These are phyloP conservation scores for Colletotrichum camelliae DNA, from an alignment of 2,329 filamentous ascomycete species.

Conservation along the genomic window DNA sequence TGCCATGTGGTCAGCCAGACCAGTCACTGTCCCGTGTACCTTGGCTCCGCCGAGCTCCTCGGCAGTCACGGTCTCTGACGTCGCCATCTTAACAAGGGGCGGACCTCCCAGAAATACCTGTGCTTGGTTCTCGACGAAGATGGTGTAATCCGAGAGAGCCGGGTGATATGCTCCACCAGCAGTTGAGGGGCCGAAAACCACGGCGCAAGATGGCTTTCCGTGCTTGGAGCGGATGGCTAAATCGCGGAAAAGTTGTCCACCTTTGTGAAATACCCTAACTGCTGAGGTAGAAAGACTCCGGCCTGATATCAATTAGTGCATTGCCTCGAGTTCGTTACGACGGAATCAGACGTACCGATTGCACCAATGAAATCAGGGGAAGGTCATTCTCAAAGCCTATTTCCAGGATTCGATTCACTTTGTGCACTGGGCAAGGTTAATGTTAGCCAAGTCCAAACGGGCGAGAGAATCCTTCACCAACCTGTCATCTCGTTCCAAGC, in stretches of 20 bases:
- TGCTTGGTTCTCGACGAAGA: neutral
- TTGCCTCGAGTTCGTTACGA: no score
- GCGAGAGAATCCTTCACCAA: fast-evolving
- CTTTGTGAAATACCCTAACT: neutral
- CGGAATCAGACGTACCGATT: neutral
- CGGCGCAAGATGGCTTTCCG: neutral
- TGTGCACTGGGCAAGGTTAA: neutral
- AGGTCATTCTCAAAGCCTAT: neutral
- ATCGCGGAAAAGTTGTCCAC: neutral
- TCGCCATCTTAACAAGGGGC: neutral
- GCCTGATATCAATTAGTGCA: neutral
- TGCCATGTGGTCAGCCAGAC: neutral
- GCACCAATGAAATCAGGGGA: neutral
- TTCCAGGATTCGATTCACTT: neutral
- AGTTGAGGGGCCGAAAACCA: neutral
- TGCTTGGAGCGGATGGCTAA: neutral
- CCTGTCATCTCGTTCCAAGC: neutral
- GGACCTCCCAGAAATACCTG: neutral
- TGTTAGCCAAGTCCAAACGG: neutral
- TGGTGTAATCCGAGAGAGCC: neutral
- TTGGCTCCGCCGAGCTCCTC: neutral
- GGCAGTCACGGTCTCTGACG: neutral
- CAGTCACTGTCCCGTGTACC: neutral
- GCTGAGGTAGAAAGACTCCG: neutral
- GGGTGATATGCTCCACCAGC: neutral